Evolutionary conservation across 2,329 filamentous ascomycete genomes (phyloP).

Genomic region (Cryphonectria nitschkei): DNA sequence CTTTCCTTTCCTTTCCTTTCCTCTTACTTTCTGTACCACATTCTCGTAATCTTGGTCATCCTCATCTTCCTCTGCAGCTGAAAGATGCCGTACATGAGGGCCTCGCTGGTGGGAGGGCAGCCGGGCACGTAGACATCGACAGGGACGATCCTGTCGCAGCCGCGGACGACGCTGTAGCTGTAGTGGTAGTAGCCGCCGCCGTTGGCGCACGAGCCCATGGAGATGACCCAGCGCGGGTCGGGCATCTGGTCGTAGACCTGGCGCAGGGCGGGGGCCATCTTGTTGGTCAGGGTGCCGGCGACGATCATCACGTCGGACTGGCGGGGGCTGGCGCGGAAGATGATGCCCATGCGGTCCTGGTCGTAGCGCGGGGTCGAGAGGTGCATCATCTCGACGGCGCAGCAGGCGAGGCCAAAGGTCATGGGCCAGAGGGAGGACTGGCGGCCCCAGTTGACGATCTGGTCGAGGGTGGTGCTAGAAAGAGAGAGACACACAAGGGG

Average conservation of each 20-base stretch:
- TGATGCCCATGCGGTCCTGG: conserved; percentile 85
- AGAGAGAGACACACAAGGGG: not conserved
- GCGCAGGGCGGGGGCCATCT: conserved; percentile 89
- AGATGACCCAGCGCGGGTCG: conserved; percentile 80
- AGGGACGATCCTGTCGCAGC: conserved; percentile 67
- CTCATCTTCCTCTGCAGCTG: conserved; percentile 73
- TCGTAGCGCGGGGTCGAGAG: conserved; percentile 87
- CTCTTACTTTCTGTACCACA: conserved; percentile 55
- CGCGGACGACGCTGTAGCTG: conserved; percentile 68
- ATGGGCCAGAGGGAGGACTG: conserved; percentile 87
- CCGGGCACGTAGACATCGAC: conserved; percentile 72
- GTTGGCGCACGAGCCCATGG: conserved; percentile 73
- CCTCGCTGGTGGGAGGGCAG: conserved; percentile 56
- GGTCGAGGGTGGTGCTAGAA: conserved; percentile 73
- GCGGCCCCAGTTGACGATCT: conserved; percentile 81
- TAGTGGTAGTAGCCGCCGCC: conserved; percentile 77
- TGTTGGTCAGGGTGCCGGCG: conserved; percentile 90
- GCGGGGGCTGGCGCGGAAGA: conserved; percentile 68
- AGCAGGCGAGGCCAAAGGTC: conserved; percentile 88
- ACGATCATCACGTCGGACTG: conserved; percentile 92
- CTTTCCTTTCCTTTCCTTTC: not conserved
- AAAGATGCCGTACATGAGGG: conserved; percentile 61
- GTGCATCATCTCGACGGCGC: conserved; percentile 92
- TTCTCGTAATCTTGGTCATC: conserved; percentile 48
- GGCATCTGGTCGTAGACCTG: conserved; percentile 97